phyloP scores from a whole-genome alignment of 2,329 filamentous ascomycete genomes.

The Xylariaceae sp. region DNA sequence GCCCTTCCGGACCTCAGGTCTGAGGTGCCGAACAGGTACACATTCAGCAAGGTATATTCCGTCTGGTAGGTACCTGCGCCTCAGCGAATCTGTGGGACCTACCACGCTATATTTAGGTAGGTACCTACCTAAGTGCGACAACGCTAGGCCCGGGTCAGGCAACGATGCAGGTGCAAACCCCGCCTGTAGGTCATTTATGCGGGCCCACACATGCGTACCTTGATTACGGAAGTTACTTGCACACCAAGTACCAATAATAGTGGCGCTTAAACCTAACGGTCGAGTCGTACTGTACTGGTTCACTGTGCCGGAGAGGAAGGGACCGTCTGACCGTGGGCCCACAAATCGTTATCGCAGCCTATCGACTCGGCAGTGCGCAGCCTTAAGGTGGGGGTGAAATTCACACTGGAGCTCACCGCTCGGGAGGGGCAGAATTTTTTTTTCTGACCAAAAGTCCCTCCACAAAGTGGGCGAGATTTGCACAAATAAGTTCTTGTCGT shows the following conservation, averaged over 20 bases:
- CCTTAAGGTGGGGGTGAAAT: conserved; percentile 17
- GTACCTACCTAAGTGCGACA: no score
- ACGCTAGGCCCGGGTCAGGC: no score
- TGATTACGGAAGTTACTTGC: no score
- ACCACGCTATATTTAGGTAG: no score
- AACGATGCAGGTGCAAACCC: no score
- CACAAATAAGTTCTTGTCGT: conserved; percentile 19
- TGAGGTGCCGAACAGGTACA: no score
- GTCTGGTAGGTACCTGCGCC: no score
- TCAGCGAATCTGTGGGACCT: no score
- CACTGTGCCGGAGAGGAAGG: background rate
- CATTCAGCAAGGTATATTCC: no score
- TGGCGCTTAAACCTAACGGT: background rate
- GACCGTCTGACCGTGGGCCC: background rate
- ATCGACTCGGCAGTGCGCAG: conserved; percentile 5
- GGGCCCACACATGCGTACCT: no score
- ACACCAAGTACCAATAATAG: background rate
- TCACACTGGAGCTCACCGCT: conserved; percentile 19
- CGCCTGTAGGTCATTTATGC: no score
- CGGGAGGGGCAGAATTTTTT: conserved; percentile 25
- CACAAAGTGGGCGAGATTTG: conserved; percentile 22
- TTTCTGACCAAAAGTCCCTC: conserved; percentile 12
- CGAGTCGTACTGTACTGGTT: background rate
- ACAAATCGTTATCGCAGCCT: conserved; percentile 12
- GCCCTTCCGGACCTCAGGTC: no score